Evolutionary conservation across 202 grass and related monocot genomes (phyloP).

Genomic region (Musa balbisiana): DNA sequence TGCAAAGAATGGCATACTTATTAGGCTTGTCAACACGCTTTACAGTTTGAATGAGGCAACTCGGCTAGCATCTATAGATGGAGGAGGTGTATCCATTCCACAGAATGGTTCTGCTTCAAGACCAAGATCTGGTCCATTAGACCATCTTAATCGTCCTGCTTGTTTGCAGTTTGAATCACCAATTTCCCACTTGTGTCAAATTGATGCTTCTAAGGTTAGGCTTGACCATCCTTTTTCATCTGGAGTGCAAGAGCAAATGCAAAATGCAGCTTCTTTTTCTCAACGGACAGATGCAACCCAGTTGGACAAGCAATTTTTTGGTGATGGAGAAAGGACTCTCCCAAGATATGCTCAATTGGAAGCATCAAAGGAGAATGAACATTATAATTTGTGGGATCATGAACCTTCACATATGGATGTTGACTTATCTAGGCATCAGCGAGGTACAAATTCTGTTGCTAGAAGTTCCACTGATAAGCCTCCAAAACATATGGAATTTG

Average conservation of each 20-base stretch:
- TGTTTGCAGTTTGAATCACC: background rate
- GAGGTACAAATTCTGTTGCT: slow-evolving; percentile 47
- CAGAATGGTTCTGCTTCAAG: slow-evolving; percentile 64
- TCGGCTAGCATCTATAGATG: slow-evolving; percentile 67
- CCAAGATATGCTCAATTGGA: slow-evolving; percentile 31
- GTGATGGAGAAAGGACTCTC: slow-evolving; percentile 46
- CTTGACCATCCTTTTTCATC: slow-evolving; percentile 61
- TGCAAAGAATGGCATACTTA: slow-evolving; percentile 81
- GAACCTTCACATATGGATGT: slow-evolving; percentile 27
- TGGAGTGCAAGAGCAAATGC: slow-evolving; percentile 48
- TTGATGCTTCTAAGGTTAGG: slow-evolving; percentile 48
- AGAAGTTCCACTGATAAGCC: slow-evolving; percentile 71
- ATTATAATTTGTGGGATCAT: slow-evolving; percentile 39
- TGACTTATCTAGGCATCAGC: slow-evolving; percentile 49
- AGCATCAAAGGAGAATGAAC: slow-evolving; percentile 13
- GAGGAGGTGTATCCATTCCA: slow-evolving; percentile 53
- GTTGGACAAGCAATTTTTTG: slow-evolving; percentile 14
- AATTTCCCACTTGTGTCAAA: slow-evolving; percentile 23
- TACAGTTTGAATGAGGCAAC: slow-evolving; percentile 98
- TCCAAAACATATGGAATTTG: slow-evolving; percentile 69
- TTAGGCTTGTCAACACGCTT: slow-evolving; percentile 80
- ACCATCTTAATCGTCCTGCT: slow-evolving; percentile 30
- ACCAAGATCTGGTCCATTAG: slow-evolving; percentile 63
- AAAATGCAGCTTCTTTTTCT: slow-evolving; percentile 25
- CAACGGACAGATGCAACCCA: slow-evolving; percentile 11